Conservation (phyloP, 495 filamentous ascomycete genomes). For the Hypoxylon perforatum region DNA sequence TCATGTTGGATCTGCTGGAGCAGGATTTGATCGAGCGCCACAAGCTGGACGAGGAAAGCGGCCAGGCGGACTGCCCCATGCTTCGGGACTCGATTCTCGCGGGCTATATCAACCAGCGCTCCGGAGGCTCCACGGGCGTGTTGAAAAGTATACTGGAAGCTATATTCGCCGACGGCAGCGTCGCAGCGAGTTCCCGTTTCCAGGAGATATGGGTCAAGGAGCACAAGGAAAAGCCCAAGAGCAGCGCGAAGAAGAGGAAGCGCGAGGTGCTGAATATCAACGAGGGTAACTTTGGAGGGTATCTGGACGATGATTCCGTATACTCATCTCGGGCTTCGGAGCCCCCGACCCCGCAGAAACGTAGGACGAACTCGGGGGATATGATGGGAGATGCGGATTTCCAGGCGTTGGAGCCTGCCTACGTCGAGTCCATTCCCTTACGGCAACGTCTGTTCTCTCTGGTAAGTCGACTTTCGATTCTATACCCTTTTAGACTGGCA, state of each 20-base stretch:
- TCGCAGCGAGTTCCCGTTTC: constrained; percentile 50
- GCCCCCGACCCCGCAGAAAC: constrained; percentile 46
- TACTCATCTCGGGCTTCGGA: constrained; percentile 47
- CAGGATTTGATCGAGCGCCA: constrained; percentile 75
- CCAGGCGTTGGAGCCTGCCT: constrained; percentile 50
- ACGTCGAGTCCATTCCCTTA: constrained; percentile 68
- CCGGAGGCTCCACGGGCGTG: constrained; percentile 51
- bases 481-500: not conserved
- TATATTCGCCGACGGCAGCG: constrained; percentile 54
- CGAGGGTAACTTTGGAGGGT: constrained; percentile 57
- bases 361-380: constrained; percentile 26
- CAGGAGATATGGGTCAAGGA: constrained; percentile 63
- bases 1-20: constrained; percentile 81
- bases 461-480: constrained; percentile 23
- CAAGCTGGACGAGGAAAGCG: constrained; percentile 43
- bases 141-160: constrained; percentile 56
- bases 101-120: constrained; percentile 45
- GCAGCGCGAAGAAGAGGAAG: constrained; percentile 62
- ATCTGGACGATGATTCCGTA: constrained; percentile 52
- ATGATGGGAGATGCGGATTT: constrained; percentile 35
- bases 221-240: constrained; percentile 46
- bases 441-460: constrained; percentile 70
- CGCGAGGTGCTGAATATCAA: constrained; percentile 58
- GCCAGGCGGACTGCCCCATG: constrained; percentile 43
- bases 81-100: constrained; percentile 49